Percentiles rank a stretch among this genome's conserved stretches.
These are phyloP conservation scores for Kitagawia praeruptora DNA, from an alignment of 129 eudicot species.

Conservation along the genomic window DNA sequence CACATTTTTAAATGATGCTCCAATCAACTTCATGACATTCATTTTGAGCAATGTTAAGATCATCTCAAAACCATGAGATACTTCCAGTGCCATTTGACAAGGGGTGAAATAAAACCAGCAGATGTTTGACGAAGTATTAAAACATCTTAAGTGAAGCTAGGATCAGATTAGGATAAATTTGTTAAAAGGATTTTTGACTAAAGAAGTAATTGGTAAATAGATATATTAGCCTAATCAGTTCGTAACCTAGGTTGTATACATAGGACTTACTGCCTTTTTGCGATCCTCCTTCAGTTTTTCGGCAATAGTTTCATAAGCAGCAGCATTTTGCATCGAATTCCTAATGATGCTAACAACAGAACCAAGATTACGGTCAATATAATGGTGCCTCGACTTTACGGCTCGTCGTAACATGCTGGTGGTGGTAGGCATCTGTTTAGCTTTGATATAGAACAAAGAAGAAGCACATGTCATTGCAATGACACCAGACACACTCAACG, in stretches of 20 bases:
- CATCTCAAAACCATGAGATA: neutral
- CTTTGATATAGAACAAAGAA: constrained; percentile 29
- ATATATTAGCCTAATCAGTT: neutral
- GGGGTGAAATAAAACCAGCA: neutral
- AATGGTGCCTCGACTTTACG: constrained; percentile 40
- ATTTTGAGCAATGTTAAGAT: neutral
- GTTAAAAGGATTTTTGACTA: neutral
- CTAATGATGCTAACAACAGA: constrained; percentile 47
- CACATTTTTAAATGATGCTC: neutral
- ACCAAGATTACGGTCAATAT: constrained; percentile 48
- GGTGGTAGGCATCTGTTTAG: constrained; percentile 62
- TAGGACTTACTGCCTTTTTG: constrained; percentile 31
- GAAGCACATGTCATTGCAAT: constrained; percentile 5
- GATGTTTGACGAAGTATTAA: neutral
- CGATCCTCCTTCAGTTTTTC: constrained; percentile 31
- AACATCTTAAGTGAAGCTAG: neutral
- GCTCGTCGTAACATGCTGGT: constrained; percentile 30
- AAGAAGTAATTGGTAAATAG: neutral
- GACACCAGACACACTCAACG: neutral
- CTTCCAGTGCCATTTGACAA: neutral
- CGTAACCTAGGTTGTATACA: neutral
- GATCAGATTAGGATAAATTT: neutral
- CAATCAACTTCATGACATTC: neutral
- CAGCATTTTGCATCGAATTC: constrained; percentile 39
- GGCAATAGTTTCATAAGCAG: constrained; percentile 38